Base-by-base conservation (phyloP, 1,284 basidiomycete genomes). In the Leccinum ponderosum region DNA sequence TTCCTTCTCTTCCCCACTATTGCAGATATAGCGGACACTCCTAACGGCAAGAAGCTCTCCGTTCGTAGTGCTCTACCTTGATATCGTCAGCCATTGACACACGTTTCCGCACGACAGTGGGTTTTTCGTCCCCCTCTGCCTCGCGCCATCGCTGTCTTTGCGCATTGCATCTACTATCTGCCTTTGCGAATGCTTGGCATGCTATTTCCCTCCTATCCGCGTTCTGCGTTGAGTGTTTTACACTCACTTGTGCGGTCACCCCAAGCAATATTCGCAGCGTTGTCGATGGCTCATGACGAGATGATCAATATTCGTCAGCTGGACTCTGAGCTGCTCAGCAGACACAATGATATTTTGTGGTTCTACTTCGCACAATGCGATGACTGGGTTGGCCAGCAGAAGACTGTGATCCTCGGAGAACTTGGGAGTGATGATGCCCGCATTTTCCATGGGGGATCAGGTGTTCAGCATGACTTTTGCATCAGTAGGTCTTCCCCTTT, bases 1-100 rank as follows among this genome's bases (percentile, higher is more conserved):
- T 83, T 87, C 62, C 66, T 89, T 47, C 74, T 90, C 4, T 87
- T 83, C 67, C 87, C 87, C 1, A 83, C 86, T 1, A 79, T 89
- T 39, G 76, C 77, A 17, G 70, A 84, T 58, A 86, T 89, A 22
- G 78, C 70, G 6, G 65, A 74, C n/a, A 86, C 85, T 2, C 85
- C 85, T 0, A 86, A 84, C 58, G 86, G 86, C 3, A 75, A 71
- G 52, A 70, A 62, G 29, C 68, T 87, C n/a, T 76, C 75, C 39
- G 81, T 82, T 57, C 39, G 69, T 70, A 25, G n/a, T 33, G 15
- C 25, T 14, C 17, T 50, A 50, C 57, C 53, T 35, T 11, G 17
- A 11, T 35, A 8, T 37, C 14, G 25, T 42, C 20, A 4, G 48
- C 7, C 9, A 27, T 8, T 58, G 31, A 62, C 3, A 39, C 9